These are phyloP conservation scores for Apiospora phragmitis DNA, from an alignment of 2,329 filamentous ascomycete genomes.

Conservation along the genomic window DNA sequence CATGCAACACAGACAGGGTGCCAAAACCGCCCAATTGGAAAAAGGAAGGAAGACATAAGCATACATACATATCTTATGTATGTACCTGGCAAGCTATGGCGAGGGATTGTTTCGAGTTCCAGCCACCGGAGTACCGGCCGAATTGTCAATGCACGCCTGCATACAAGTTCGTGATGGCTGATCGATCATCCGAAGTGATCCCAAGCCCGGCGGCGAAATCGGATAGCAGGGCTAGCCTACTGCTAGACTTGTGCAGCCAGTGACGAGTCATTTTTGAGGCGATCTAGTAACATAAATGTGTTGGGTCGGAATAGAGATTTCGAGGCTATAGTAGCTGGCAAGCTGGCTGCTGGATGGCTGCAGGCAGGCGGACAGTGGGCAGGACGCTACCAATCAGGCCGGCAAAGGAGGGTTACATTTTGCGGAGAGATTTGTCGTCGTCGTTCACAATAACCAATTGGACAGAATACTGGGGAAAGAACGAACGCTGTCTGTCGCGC, in stretches of 20 bases:
- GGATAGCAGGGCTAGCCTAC: neutral
- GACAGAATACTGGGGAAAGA: neutral
- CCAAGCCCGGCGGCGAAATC: neutral
- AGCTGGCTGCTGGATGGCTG: neutral
- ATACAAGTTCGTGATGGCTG: neutral
- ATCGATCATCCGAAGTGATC: neutral
- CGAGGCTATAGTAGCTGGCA: neutral
- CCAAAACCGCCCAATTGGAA: neutral
- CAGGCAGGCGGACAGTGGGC: neutral
- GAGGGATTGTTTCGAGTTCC: neutral
- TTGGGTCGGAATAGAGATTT: neutral
- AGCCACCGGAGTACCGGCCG: neutral
- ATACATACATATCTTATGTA: no score
- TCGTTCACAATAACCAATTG: neutral
- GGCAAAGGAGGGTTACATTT: slow-evolving; percentile 4
- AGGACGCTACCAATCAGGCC: neutral
- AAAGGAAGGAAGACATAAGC: neutral
- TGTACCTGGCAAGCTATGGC: neutral
- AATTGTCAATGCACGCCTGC: neutral
- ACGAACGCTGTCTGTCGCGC: neutral
- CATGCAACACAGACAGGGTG: neutral
- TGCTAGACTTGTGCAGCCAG: neutral
- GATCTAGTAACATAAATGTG: neutral
- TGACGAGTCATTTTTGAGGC: neutral
- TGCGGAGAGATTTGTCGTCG: neutral